Evolutionary conservation across 805 yeast genomes (phyloP).

Genomic region (Yamadazyma paraphyllophila): DNA sequence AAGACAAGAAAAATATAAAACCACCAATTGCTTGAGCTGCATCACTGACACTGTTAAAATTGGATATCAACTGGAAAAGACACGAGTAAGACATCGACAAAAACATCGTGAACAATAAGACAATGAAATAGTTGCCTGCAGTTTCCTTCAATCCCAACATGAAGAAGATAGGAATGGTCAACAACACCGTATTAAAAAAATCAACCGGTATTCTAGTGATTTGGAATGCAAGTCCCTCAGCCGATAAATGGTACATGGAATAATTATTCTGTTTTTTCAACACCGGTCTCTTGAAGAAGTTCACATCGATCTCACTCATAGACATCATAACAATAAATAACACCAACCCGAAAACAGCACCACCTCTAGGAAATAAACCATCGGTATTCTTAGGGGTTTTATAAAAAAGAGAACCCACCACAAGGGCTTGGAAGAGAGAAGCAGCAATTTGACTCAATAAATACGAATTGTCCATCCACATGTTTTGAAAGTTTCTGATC

Average conservation of each 20-base stretch:
- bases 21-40: slow-evolving; percentile 47
- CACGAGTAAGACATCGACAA: slow-evolving; percentile 37
- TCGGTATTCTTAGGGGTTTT: slow-evolving; percentile 47
- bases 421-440: slow-evolving; percentile 53
- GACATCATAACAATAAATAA: slow-evolving; percentile 61
- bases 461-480: slow-evolving; percentile 56
- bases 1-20: slow-evolving; percentile 48
- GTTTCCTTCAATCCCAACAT: slow-evolving; percentile 44
- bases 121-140: slow-evolving; percentile 38
- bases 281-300: slow-evolving; percentile 62
- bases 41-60: slow-evolving; percentile 38
- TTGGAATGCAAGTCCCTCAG: slow-evolving; percentile 65
- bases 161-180: slow-evolving; percentile 42
- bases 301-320: slow-evolving; percentile 55
- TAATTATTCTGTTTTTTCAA: slow-evolving; percentile 70
- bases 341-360: slow-evolving; percentile 58
- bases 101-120: slow-evolving; percentile 31
- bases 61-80: slow-evolving; percentile 42
- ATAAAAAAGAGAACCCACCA: slow-evolving; percentile 61
- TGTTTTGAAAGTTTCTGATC: slow-evolving; percentile 53
- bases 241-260: slow-evolving; percentile 70
- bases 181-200: slow-evolving; percentile 28
- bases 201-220: slow-evolving; percentile 65
- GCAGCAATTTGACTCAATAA: slow-evolving; percentile 51
- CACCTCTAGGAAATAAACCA: slow-evolving; percentile 64